Evolutionary conservation across 345 rosid genomes (phyloP), one percentile per base, ranked within the genome.

Genomic region (Populus alba): DNA sequence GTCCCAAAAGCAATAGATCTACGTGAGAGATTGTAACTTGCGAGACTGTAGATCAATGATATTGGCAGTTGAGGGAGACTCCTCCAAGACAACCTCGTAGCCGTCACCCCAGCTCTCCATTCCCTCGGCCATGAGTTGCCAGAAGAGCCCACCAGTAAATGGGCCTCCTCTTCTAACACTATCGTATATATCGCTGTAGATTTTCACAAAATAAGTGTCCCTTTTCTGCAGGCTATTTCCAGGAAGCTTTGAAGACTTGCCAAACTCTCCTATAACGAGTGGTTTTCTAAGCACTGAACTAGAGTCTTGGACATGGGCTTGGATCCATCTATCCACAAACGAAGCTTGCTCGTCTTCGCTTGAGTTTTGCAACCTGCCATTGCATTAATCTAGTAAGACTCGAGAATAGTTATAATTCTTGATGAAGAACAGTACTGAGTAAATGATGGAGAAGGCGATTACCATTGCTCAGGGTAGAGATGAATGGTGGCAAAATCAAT

Each of bases 401-500:
- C 6, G 23, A 7, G 8, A 8, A 7, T 53, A 67, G 15, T 31
- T 27, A 67, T 33, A 8, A 13, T 25, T 27, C 20, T 66, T 2
- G 17, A 15, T 8, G 20, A 13, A 66, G 17, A 4, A 1, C 37
- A 12, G 31, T 25, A 0, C 37, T 33, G 68, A 29, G 3, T 35
- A 15, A 53, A 59, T 2, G 18, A 68, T 33, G 18, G 68, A 17
- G 8, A 7, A 16, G 4, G 43, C 17, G n/a, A 27, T 65, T 90
- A 92, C 98, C 97, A 92, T 35, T 81, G 80, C 45, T 94, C 98
- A 0, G 97, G 92, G 74, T 94, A 92, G 55, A 90, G 38, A 77
- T 94, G 97, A 61, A 91, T 85, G 15, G 97, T 91, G 69, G 92
- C 85, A 72, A 92, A 92, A 82, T 94, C 97, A 23, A 94, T 77